phyloP scores from a whole-genome alignment of 2,329 filamentous ascomycete genomes.

The Aspergillus spinulosporus region DNA sequence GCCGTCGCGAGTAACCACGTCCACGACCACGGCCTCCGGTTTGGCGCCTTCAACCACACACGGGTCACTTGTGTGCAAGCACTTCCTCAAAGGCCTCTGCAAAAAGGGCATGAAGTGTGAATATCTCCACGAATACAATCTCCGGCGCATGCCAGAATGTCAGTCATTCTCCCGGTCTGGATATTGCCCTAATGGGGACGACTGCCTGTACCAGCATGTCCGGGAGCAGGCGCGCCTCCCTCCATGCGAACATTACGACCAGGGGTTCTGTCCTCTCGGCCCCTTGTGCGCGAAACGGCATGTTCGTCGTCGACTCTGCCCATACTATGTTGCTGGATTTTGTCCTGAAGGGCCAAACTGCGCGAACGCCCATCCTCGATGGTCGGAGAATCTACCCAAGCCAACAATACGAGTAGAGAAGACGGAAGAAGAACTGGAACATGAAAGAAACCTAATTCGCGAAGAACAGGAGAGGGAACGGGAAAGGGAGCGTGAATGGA shows the following conservation, averaged over 20 bases:
- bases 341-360: constrained; percentile 81
- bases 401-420: constrained; percentile 66
- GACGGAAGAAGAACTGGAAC: constrained; percentile 68
- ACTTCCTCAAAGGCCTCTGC: constrained; percentile 95
- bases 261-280: constrained; percentile 90
- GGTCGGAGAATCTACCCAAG: constrained; percentile 64
- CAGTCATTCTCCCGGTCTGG: constrained; percentile 93
- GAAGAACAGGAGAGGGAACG: constrained; percentile 61
- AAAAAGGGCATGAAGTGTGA: constrained; percentile 98
- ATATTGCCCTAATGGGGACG: constrained; percentile 94
- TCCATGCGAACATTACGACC: constrained; percentile 87
- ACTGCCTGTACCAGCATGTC: constrained; percentile 90
- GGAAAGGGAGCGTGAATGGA: constrained; percentile 56
- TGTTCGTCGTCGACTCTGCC: constrained; percentile 75
- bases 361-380: constrained; percentile 77
- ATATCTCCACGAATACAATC: constrained; percentile 97
- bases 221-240: constrained; percentile 77
- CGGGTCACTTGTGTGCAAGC: constrained; percentile 84
- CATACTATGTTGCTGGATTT: constrained; percentile 88
- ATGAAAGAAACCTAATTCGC: constrained; percentile 56
- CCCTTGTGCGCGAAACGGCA: constrained; percentile 87
- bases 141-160: constrained; percentile 97
- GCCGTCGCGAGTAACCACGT: constrained; percentile 46
- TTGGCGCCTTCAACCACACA: constrained; percentile 44
- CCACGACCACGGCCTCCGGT: constrained; percentile 44